These are phyloP conservation scores for Brassica cretica DNA, from an alignment of 345 rosid species.

Conservation along the genomic window DNA sequence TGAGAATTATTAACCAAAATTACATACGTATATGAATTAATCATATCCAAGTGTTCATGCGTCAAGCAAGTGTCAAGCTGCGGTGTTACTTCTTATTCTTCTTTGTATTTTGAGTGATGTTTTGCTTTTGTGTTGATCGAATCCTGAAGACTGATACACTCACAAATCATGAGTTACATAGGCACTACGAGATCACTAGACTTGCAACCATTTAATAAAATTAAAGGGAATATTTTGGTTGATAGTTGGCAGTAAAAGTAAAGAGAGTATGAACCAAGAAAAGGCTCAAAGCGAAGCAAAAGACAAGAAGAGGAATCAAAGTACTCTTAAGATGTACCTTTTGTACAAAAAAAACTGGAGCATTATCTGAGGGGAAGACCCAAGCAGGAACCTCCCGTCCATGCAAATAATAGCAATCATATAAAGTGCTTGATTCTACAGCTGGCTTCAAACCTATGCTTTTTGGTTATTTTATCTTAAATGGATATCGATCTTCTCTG, in stretches of 20 bases:
- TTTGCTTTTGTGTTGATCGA: slow-evolving; percentile 14
- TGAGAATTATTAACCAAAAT: slow-evolving; percentile 1
- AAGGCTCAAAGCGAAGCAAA: slow-evolving; percentile 30
- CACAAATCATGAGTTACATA: slow-evolving; percentile 24
- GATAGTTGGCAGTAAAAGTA: slow-evolving; percentile 34
- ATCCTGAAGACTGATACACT: slow-evolving; percentile 32
- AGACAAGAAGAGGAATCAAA: slow-evolving; percentile 30
- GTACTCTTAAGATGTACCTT: slow-evolving; percentile 34
- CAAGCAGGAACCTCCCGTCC: slow-evolving; percentile 21
- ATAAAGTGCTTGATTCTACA: slow-evolving; percentile 34
- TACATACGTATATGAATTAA: background rate
- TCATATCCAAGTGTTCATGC: background rate
- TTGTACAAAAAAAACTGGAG: slow-evolving; percentile 25
- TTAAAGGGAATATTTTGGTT: slow-evolving; percentile 15
- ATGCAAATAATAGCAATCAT: slow-evolving; percentile 35
- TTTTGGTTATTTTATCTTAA: background rate
- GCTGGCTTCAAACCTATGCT: slow-evolving; percentile 24
- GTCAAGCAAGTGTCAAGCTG: slow-evolving; percentile 5
- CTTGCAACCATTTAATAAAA: slow-evolving; percentile 8
- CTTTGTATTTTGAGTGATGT: background rate
- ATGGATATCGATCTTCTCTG: background rate
- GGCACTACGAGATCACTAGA: slow-evolving; percentile 15
- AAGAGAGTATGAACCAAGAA: slow-evolving; percentile 22
- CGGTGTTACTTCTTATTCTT: background rate
- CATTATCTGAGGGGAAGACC: slow-evolving; percentile 6